Conservation (phyloP, 2,329 filamentous ascomycete species). For the Fusarium subtropicale region DNA sequence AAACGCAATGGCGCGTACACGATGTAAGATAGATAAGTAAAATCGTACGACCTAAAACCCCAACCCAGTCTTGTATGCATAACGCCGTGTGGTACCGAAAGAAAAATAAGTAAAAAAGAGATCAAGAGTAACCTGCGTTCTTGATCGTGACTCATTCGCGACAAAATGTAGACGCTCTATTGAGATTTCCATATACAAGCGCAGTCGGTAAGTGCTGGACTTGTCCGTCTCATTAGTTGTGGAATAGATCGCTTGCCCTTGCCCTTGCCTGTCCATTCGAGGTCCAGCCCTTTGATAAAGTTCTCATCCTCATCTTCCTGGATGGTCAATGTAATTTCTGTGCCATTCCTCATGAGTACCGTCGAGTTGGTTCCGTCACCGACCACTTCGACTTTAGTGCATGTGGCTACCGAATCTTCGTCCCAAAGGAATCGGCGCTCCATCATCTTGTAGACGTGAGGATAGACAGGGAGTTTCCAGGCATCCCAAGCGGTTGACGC, state of each 20-base stretch:
- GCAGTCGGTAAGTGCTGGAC: constrained; percentile 60
- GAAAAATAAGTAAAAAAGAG: constrained; percentile 6
- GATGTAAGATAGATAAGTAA: constrained; percentile 7
- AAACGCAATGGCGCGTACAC: constrained; percentile 21
- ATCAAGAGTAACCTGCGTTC: not conserved
- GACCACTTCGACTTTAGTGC: constrained; percentile 61
- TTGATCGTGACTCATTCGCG: not conserved
- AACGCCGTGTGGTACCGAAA: constrained; percentile 27
- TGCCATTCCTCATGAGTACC: constrained; percentile 46
- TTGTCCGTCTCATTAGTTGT: constrained; percentile 31
- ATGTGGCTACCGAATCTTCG: constrained; percentile 55
- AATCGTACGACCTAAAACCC: constrained; percentile 17
- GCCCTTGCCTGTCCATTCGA: constrained; percentile 8
- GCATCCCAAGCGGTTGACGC: constrained; percentile 7
- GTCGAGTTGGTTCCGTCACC: constrained; percentile 47
- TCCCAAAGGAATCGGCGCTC: constrained; percentile 60
- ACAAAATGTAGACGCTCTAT: constrained; percentile 40
- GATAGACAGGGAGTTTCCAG: constrained; percentile 54
- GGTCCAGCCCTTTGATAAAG: not conserved
- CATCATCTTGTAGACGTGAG: constrained; percentile 65
- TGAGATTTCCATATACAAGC: constrained; percentile 66
- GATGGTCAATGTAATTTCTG: constrained; percentile 58
- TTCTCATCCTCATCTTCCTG: constrained; percentile 50
- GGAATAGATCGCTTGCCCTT: constrained; percentile 23
- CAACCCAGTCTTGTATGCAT: constrained; percentile 23